Evolutionary conservation across 2,329 filamentous ascomycete species (phyloP).

Genomic region (Xylaria sp.): DNA sequence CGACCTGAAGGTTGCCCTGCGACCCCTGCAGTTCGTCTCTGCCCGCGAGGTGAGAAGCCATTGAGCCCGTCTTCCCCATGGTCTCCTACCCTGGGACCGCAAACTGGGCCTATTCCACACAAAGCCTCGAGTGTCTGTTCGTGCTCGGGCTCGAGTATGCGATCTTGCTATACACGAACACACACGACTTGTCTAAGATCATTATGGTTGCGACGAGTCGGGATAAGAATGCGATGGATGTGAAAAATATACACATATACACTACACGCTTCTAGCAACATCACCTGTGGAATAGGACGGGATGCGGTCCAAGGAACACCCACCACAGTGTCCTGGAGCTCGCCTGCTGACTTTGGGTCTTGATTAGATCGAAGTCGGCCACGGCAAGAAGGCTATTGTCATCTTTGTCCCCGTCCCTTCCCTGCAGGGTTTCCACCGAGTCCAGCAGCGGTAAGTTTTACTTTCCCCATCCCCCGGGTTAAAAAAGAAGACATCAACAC

Average conservation of each 20-base stretch:
- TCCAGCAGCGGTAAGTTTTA: constrained; percentile 92
- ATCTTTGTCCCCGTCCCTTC: constrained; percentile 99
- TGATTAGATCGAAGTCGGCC: constrained; percentile 96
- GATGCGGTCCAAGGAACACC: constrained; percentile 71
- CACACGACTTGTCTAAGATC: constrained; percentile 27
- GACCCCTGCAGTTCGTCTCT: constrained; percentile 98
- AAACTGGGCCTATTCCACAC: constrained; percentile 33
- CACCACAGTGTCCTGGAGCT: constrained; percentile 63
- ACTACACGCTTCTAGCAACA: constrained; percentile 32
- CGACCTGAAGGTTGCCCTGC: constrained; percentile 94
- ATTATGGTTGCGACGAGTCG: constrained; percentile 18
- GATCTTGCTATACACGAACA: constrained; percentile 16
- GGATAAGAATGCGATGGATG: constrained; percentile 14
- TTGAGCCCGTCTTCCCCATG: constrained; percentile 21
- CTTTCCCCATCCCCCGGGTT: not conserved
- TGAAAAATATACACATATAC: constrained; percentile 24
- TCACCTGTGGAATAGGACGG: constrained; percentile 70
- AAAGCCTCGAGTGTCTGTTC: constrained; percentile 9
- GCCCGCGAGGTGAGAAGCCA: constrained; percentile 91
- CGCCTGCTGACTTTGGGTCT: constrained; percentile 75
- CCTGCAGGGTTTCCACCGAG: constrained; percentile 97
- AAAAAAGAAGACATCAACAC: constrained; percentile 8
- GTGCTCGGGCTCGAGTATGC: constrained; percentile 23
- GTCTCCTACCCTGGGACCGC: constrained; percentile 27
- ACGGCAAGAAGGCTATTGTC: constrained; percentile 99